A percentile compares a stretch with the other conserved stretches of the same genome.
phyloP scores from a whole-genome alignment of 2,329 filamentous ascomycete genomes.

The Talaromyces atroroseus region DNA sequence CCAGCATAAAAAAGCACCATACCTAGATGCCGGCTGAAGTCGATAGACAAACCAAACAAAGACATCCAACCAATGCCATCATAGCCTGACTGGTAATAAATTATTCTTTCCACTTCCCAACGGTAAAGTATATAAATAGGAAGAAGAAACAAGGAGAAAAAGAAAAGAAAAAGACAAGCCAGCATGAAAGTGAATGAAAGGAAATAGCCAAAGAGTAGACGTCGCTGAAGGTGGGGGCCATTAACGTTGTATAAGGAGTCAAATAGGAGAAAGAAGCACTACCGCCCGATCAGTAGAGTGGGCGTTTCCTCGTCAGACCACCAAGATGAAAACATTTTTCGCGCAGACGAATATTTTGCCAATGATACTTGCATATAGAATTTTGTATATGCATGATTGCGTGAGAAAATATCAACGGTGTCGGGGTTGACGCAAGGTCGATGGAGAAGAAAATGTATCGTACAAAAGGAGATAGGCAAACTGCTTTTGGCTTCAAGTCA shows the following conservation, averaged over 20 bases:
- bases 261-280: constrained; percentile 23
- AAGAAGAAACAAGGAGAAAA: background rate
- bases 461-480: constrained; percentile 33
- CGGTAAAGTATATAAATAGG: constrained; percentile 10
- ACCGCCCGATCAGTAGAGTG: background rate
- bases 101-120: constrained; percentile 20
- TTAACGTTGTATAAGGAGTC: constrained; percentile 26
- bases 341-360: constrained; percentile 2
- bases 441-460: constrained; percentile 41
- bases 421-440: constrained; percentile 25
- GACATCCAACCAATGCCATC: constrained; percentile 20
- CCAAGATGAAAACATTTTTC: constrained; percentile 10
- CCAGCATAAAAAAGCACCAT: constrained; percentile 8
- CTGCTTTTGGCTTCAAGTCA: constrained; percentile 15
- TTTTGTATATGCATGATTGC: constrained; percentile 13
- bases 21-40: constrained; percentile 10
- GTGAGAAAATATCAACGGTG: constrained; percentile 19
- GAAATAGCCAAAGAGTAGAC: constrained; percentile 18
- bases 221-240: constrained; percentile 23
- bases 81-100: constrained; percentile 24
- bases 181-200: constrained; percentile 15
- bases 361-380: background rate
- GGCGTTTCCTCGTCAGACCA: background rate
- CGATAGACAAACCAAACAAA: constrained; percentile 15
- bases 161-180: constrained; percentile 22